phyloP scores from a whole-genome alignment of 1,139 yeast genomes.

The Tardiomyces digboiensis region DNA sequence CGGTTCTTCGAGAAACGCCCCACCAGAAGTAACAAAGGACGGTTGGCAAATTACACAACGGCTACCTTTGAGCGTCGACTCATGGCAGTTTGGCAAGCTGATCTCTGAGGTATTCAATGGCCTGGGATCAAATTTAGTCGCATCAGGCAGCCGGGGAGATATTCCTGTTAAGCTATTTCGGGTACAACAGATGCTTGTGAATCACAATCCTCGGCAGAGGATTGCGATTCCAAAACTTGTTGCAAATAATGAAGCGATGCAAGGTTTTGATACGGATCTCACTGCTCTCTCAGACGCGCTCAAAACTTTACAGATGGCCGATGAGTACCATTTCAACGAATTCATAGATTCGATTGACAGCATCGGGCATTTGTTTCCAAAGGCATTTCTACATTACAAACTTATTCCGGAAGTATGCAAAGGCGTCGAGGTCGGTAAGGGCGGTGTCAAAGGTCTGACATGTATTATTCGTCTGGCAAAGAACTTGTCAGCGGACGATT shows the following conservation, averaged over 20 bases:
- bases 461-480: slow-evolving; percentile 30
- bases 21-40: slow-evolving; percentile 35
- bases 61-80: slow-evolving; percentile 35
- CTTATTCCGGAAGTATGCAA: slow-evolving; percentile 11
- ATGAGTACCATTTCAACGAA: slow-evolving; percentile 41
- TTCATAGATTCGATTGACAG: slow-evolving; percentile 33
- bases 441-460: slow-evolving; percentile 16
- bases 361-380: slow-evolving; percentile 33
- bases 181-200: neutral
- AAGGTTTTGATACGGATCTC: slow-evolving; percentile 35
- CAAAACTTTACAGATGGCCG: slow-evolving; percentile 42
- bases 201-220: slow-evolving; percentile 27
- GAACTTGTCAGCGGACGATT: slow-evolving; percentile 32
- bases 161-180: slow-evolving; percentile 2
- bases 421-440: slow-evolving; percentile 10
- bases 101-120: slow-evolving; percentile 40
- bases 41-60: slow-evolving; percentile 38
- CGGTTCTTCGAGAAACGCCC: slow-evolving; percentile 26
- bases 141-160: slow-evolving; percentile 6
- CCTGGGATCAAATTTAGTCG: neutral
- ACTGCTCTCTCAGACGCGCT: slow-evolving; percentile 41
- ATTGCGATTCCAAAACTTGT: slow-evolving; percentile 42
- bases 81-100: slow-evolving; percentile 53
- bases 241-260: slow-evolving; percentile 15
- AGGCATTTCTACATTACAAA: slow-evolving; percentile 51